Percentiles rank a stretch among this genome's conserved stretches.
Conservation (phyloP, 177 flowering plant species). For the Vitis hybrid region DNA sequence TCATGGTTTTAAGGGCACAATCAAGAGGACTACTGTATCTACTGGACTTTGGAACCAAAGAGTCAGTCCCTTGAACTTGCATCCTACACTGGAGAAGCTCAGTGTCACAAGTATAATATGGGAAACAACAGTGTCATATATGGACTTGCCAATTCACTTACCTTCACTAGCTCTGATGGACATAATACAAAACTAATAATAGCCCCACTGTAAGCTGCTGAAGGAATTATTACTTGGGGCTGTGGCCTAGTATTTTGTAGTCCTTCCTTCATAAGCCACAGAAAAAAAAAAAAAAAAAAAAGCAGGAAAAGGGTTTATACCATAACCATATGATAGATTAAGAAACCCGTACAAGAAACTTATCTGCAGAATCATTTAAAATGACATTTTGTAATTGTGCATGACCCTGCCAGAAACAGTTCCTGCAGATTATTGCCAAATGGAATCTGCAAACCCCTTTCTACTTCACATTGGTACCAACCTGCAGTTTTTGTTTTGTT, state of each 20-base stretch:
- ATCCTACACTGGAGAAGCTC: conserved; percentile 86
- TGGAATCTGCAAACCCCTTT: background rate
- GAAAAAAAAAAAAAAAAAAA: background rate
- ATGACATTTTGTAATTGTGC: background rate
- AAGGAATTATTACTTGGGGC: conserved; percentile 67
- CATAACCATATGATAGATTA: background rate
- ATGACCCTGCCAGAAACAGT: background rate
- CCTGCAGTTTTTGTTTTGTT: conserved; percentile 77
- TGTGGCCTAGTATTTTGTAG: conserved; percentile 48
- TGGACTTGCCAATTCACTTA: conserved; percentile 19
- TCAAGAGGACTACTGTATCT: conserved; percentile 77
- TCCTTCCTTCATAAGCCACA: conserved; percentile 46
- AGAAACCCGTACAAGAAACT: background rate
- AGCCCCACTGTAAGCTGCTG: conserved; percentile 81
- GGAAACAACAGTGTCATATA: background rate
- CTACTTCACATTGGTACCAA: conserved; percentile 20
- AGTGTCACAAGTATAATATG: conserved; percentile 24
- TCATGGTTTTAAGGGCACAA: conserved; percentile 71
- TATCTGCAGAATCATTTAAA: background rate
- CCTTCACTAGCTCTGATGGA: conserved; percentile 91
- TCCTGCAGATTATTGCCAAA: background rate
- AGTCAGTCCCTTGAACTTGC: conserved; percentile 93
- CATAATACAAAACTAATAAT: conserved; percentile 81
- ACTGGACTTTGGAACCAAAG: conserved; percentile 46
- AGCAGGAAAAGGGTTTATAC: background rate